Evolutionary conservation across 495 filamentous ascomycete species (phyloP).

Genomic region (Immersiella caudata): DNA sequence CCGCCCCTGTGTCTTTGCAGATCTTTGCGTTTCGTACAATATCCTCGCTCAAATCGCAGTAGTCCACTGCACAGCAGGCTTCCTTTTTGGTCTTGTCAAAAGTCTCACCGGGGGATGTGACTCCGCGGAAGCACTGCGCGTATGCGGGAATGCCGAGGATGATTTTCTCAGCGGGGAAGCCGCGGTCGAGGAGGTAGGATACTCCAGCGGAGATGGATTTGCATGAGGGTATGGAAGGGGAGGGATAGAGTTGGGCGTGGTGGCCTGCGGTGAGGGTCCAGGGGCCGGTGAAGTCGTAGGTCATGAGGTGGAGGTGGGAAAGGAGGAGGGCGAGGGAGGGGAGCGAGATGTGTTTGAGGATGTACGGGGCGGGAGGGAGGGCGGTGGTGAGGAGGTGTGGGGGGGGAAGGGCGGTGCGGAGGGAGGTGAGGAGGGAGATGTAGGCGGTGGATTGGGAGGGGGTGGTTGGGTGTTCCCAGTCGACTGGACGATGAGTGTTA

Average conservation of each 20-base stretch:
- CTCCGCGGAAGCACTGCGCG: neutral
- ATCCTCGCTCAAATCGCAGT: neutral
- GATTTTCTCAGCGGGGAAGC: neutral
- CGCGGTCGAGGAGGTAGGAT: neutral
- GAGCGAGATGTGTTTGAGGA: neutral
- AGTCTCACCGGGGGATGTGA: neutral
- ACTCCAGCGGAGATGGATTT: neutral
- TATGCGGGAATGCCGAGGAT: neutral
- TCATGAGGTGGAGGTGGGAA: neutral
- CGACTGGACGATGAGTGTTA: neutral
- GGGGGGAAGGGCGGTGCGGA: neutral
- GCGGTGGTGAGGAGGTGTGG: neutral
- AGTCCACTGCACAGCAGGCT: neutral
- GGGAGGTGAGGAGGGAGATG: neutral
- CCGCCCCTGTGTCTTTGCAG: neutral
- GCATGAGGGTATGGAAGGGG: neutral
- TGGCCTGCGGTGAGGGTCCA: neutral
- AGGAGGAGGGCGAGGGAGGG: neutral
- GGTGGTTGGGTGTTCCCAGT: neutral
- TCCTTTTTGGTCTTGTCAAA: neutral
- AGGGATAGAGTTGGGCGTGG: neutral
- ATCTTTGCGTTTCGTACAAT: neutral
- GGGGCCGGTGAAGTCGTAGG: neutral
- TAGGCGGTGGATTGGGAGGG: neutral
- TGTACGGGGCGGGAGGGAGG: neutral